phyloP scores from a whole-genome alignment of 2,329 filamentous ascomycete genomes.

The Rutstroemia sp. region DNA sequence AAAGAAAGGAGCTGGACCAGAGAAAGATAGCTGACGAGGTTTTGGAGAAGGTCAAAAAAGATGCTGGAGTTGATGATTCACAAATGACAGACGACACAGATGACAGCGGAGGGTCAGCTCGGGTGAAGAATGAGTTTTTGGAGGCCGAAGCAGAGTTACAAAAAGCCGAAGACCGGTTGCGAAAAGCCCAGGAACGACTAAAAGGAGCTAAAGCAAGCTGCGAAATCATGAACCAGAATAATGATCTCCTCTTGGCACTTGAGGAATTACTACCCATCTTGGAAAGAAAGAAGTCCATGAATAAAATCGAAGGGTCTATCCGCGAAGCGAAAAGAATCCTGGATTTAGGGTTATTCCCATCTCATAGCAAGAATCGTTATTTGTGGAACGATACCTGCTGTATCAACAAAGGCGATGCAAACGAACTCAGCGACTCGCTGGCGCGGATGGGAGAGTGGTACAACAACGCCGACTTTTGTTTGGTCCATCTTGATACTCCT shows the following conservation, averaged over 20 bases:
- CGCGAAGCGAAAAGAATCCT: slow-evolving; percentile 23
- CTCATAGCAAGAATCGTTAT: slow-evolving; percentile 23
- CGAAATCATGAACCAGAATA: background rate
- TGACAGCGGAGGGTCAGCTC: background rate
- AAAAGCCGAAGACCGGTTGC: background rate
- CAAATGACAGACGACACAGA: background rate
- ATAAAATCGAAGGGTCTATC: slow-evolving; percentile 26
- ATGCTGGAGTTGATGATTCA: background rate
- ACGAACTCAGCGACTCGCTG: slow-evolving; percentile 27
- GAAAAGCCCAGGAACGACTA: background rate
- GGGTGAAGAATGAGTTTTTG: background rate
- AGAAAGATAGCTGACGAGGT: background rate
- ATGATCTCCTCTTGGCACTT: background rate
- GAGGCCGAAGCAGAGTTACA: background rate
- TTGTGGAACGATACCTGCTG: slow-evolving; percentile 31
- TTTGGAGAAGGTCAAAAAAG: slow-evolving; percentile 1
- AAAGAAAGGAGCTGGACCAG: slow-evolving; percentile 2
- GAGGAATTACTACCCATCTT: slow-evolving; percentile 8
- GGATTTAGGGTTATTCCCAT: slow-evolving; percentile 22
- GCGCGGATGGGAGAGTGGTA: slow-evolving; percentile 31
- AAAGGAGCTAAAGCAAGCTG: slow-evolving; percentile 1
- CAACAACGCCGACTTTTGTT: slow-evolving; percentile 27
- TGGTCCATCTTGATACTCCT: slow-evolving; percentile 26
- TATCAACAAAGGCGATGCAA: slow-evolving; percentile 28
- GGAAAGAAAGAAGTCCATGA: slow-evolving; percentile 23